phyloP scores from a whole-genome alignment of 1,139 yeast genomes.

The Hansenula lynferdii region DNA sequence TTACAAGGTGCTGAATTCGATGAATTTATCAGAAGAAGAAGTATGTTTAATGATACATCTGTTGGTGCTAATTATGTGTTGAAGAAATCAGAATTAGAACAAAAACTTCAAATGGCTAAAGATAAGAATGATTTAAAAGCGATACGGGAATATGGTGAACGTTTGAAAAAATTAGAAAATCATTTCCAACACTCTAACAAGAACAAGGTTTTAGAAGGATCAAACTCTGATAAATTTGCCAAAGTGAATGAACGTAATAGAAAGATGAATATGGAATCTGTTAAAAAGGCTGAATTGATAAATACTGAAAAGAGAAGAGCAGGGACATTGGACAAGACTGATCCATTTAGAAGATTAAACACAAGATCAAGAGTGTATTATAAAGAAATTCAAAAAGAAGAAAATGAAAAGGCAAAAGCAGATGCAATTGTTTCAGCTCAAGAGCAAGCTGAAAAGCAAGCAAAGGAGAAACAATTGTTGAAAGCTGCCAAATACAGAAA shows the following conservation, averaged over 20 bases:
- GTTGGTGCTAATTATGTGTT: slow-evolving; percentile 77
- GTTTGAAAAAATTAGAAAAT: slow-evolving; percentile 37
- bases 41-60: slow-evolving; percentile 48
- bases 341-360: slow-evolving; percentile 87
- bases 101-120: slow-evolving; percentile 70
- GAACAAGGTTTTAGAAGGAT: slow-evolving; percentile 26
- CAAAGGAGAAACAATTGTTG: slow-evolving; percentile 28
- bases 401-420: slow-evolving; percentile 39
- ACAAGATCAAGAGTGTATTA: slow-evolving; percentile 85
- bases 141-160: slow-evolving; percentile 36
- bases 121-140: slow-evolving; percentile 55
- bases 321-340: slow-evolving; percentile 45
- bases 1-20: slow-evolving; percentile 76
- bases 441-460: slow-evolving; percentile 29
- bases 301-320: slow-evolving; percentile 55
- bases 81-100: slow-evolving; percentile 67
- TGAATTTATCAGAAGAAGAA: slow-evolving; percentile 71
- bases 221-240: slow-evolving; percentile 30
- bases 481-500: slow-evolving; percentile 31
- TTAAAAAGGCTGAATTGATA: slow-evolving; percentile 74
- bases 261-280: slow-evolving; percentile 68
- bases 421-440: slow-evolving; percentile 33
- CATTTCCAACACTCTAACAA: slow-evolving; percentile 40
- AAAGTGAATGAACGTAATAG: slow-evolving; percentile 57
- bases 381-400: slow-evolving; percentile 40